Evolutionary conservation across 768 basidiomycete species (phyloP).

Genomic region (Mycena maculata): DNA sequence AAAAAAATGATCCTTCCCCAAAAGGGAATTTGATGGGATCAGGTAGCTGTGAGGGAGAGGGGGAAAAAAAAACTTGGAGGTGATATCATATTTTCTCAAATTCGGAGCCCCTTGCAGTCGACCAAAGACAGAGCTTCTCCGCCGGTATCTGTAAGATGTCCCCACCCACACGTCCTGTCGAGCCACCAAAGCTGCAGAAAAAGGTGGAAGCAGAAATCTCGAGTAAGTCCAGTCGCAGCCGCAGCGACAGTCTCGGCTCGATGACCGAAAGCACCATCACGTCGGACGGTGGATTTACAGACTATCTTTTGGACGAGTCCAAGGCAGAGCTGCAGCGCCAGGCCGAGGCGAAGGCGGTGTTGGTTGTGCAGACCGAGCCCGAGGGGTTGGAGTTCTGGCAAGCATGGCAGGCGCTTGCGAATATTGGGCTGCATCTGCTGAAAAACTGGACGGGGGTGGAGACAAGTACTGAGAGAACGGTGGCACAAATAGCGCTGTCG

Average conservation of each 20-base stretch:
- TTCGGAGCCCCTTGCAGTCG: too few species aligned
- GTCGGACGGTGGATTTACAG: constrained; percentile 89
- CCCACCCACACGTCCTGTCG: constrained; percentile 36
- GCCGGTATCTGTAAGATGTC: constrained; percentile 33
- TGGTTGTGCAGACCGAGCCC: constrained; percentile 81
- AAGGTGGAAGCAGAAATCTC: constrained; percentile 52
- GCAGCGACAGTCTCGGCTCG: constrained; percentile 73
- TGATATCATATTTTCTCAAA: too few species aligned
- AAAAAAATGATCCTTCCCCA: too few species aligned
- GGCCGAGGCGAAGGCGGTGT: constrained; percentile 81
- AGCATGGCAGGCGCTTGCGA: constrained; percentile 80
- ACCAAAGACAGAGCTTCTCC: constrained; percentile 33
- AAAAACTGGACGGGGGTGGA: constrained; percentile 22
- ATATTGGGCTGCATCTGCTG: constrained; percentile 80
- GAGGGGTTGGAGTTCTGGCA: constrained; percentile 87
- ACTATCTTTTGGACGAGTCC: constrained; percentile 93
- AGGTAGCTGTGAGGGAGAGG: too few species aligned
- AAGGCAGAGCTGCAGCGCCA: constrained; percentile 89
- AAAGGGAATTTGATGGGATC: too few species aligned
- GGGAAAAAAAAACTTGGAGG: too few species aligned
- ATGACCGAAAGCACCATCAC: constrained; percentile 82
- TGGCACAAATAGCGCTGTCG: constrained; percentile 22
- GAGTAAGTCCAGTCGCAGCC: constrained; percentile 69
- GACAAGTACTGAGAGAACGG: not conserved
- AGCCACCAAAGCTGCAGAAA: constrained; percentile 45